Conservation (phyloP, 2,329 filamentous ascomycete genomes). For the Colletotrichum neosansevieriae region DNA sequence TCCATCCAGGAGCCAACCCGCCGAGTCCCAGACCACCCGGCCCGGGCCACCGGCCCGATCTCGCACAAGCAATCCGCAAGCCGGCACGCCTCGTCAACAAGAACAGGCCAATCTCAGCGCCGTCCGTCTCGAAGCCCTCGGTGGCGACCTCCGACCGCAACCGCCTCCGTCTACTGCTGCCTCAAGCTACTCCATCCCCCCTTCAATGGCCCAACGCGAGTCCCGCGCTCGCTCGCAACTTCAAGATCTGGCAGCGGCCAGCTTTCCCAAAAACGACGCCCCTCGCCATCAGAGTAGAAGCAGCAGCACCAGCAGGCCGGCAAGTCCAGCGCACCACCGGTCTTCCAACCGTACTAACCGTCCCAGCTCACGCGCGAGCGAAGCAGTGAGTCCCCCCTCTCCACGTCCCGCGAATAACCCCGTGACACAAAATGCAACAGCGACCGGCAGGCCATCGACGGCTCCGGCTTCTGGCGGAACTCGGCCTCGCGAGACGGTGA, state of each 20-base stretch:
- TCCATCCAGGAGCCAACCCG: not conserved
- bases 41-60: no score
- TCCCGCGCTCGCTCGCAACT: not conserved
- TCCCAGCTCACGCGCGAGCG: slow-evolving; percentile 8
- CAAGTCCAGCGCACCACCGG: not conserved
- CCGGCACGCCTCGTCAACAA: not conserved
- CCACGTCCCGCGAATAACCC: slow-evolving; percentile 17
- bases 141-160: not conserved
- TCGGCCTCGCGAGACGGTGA: not conserved
- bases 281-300: no score
- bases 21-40: not conserved
- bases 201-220: slow-evolving; percentile 13
- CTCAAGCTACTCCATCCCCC: not conserved
- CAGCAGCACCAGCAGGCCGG: not conserved
- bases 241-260: not conserved
- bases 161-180: not conserved
- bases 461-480: not conserved
- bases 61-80: not conserved
- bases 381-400: slow-evolving; percentile 27
- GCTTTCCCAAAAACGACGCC: not conserved
- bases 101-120: not conserved
- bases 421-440: slow-evolving; percentile 26
- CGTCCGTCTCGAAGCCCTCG: not conserved
- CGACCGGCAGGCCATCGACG: not conserved
- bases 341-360: not conserved